A percentile compares a stretch with the other conserved stretches of the same genome.
Evolutionary conservation across 768 basidiomycete genomes (phyloP).

Genomic region (Phlebiopsis gigantea): DNA sequence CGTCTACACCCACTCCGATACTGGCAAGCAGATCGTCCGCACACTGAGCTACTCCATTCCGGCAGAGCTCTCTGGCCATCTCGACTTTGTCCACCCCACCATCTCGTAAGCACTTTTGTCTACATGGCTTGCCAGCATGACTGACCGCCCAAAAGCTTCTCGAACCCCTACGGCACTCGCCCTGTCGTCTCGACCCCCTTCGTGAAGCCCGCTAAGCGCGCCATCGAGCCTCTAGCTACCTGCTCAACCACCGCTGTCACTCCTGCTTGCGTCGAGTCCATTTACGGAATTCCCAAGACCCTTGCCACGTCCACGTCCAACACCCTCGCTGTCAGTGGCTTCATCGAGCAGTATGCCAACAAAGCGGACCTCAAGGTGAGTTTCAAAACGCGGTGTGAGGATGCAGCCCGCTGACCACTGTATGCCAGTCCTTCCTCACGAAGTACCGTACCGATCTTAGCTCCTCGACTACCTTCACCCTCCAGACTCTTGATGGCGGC

Average conservation of each 20-base stretch:
- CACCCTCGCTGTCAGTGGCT: constrained; percentile 29
- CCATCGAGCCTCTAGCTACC: constrained; percentile 20
- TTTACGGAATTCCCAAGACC: constrained; percentile 27
- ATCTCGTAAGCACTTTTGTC: constrained; percentile 14
- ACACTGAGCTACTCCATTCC: constrained; percentile 30
- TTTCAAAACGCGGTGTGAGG: neutral
- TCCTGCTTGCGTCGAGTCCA: constrained; percentile 24
- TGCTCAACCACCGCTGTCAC: constrained; percentile 24
- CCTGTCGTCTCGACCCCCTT: constrained; percentile 12
- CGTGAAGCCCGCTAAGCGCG: neutral
- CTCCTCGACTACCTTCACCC: constrained; percentile 13
- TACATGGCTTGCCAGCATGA: neutral
- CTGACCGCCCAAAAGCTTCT: neutral
- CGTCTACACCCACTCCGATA: constrained; percentile 20
- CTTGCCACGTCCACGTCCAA: constrained; percentile 20
- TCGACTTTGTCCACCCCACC: constrained; percentile 29
- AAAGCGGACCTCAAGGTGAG: constrained; percentile 29
- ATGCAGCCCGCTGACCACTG: neutral
- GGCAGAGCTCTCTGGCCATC: constrained; percentile 19
- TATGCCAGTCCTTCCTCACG: constrained; percentile 42
- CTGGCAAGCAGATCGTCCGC: constrained; percentile 20
- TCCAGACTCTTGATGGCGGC: constrained; percentile 40
- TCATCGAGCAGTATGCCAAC: constrained; percentile 28
- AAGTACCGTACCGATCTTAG: constrained; percentile 11
- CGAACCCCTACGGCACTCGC: neutral